Base-by-base conservation (phyloP, 495 filamentous ascomycete species). In the Ramalina intermedia region DNA sequence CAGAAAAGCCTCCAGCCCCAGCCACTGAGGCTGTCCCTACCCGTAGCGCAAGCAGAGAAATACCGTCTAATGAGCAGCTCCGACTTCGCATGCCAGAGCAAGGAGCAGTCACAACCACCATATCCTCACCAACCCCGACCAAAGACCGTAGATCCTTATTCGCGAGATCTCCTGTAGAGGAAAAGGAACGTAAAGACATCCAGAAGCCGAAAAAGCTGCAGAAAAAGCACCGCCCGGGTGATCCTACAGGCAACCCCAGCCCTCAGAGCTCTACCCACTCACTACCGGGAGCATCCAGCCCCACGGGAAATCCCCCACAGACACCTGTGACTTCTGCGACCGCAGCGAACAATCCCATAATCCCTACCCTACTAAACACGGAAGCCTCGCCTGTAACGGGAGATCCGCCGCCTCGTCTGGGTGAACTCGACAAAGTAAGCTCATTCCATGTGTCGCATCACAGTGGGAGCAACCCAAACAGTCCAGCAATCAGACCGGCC, bases 221-320 rank as follows among this genome's bases (percentile, higher is more conserved):
- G 59, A 96, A 96, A 66, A 89, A 84, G 66, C 75, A 82, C 37
- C 68, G 84, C 24, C 79, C 80, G 2, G 44, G 14, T 13, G 78
- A 79, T 16, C 84, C 82, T 56, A 69, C 79, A 16, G 44, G 45
- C 13, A 86, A 84, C 54, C 79, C 75, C 26, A 93, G 87, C 55
- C 87, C 89, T 1, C 85, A 94, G 50, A 91, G 85, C 51, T 96
- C 89, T 6, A 79, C 78, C 6, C 73, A 80, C 1, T 94, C 87
- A 3, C 66, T 96, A 14, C 70, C 44, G 16, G 44, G 29, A 16
- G 26, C 26, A 75, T 27, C 68, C 63, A 36, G 52, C 53, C 47
- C 66, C 55, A 54, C 58, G 3, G 27, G 37, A 2, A 44, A 46
- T 13, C 58, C 61, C 43, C 63, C 59, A 29, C 62, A 56, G 14